These are phyloP conservation scores for Astrephomene gubernaculifera DNA, from an alignment of 139 green algal genomes.

Conservation along the genomic window DNA sequence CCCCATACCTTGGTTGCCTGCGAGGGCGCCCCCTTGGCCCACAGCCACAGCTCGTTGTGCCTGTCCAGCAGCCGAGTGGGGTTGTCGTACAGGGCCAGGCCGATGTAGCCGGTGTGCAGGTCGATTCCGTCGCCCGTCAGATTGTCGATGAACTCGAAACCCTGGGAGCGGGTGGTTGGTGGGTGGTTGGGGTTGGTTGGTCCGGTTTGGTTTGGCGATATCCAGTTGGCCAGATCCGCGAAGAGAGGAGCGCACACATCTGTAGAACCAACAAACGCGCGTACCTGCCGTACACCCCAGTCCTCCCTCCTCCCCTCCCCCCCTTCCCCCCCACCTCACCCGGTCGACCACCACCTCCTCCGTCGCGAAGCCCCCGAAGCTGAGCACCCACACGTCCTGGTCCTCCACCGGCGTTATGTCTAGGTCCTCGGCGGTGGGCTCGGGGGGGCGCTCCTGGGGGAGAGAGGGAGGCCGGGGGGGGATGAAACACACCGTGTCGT, in stretches of 20 bases:
- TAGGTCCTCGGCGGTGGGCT: conserved; percentile 19
- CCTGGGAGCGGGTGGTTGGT: not conserved
- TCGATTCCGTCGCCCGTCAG: conserved; percentile 24
- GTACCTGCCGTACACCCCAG: not conserved
- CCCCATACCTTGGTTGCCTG: too few relatives aligned
- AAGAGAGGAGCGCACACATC: too few relatives aligned
- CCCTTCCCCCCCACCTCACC: not conserved
- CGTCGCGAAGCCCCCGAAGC: conserved; percentile 38
- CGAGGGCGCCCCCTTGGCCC: conserved; percentile 8
- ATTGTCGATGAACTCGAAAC: conserved; percentile 40
- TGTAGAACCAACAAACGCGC: too few relatives aligned
- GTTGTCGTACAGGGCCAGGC: conserved; percentile 45
- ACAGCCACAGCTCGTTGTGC: conserved; percentile 50
- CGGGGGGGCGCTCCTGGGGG: conserved; percentile 22
- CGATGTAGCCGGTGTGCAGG: conserved; percentile 18
- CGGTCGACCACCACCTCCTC: conserved; percentile 29
- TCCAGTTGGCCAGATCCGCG: too few relatives aligned
- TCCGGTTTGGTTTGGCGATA: too few relatives aligned
- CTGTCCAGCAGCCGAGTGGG: conserved; percentile 25
- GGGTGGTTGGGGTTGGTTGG: not conserved
- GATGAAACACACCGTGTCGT: too few relatives aligned
- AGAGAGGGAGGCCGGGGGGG: not conserved
- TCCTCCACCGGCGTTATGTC: conserved; percentile 22
- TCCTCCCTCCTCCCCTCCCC: not conserved
- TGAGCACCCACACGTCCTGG: conserved; percentile 44